These are phyloP conservation scores for Penicillium sp. DNA, from an alignment of 2,329 filamentous ascomycete genomes.

Conservation along the genomic window DNA sequence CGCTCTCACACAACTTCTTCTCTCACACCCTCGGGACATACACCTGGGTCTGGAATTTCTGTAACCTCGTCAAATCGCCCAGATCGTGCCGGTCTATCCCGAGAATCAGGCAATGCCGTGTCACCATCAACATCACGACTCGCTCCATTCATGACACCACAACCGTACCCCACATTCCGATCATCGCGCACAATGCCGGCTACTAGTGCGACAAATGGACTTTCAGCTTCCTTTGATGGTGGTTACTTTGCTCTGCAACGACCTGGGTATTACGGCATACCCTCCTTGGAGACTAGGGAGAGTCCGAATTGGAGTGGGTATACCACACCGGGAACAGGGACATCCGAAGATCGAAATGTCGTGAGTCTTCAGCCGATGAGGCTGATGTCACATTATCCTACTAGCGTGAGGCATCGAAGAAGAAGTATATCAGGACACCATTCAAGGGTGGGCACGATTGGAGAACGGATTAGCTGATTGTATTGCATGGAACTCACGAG, in stretches of 20 bases:
- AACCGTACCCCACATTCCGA: slow-evolving; percentile 20
- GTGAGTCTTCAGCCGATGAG: slow-evolving; percentile 19
- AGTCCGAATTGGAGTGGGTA: slow-evolving; percentile 24
- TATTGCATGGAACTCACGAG: not conserved
- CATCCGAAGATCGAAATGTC: slow-evolving; percentile 26
- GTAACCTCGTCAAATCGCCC: slow-evolving; percentile 23
- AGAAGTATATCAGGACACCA: slow-evolving; percentile 30
- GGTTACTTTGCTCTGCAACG: slow-evolving; percentile 30
- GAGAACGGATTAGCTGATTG: slow-evolving; percentile 2
- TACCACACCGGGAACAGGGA: slow-evolving; percentile 21
- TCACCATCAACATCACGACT: slow-evolving; percentile 13
- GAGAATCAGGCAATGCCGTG: slow-evolving; percentile 6
- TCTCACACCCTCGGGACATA: slow-evolving; percentile 21
- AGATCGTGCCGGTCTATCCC: slow-evolving; percentile 10
- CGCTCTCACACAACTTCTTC: slow-evolving; percentile 41
- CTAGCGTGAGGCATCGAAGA: slow-evolving; percentile 28
- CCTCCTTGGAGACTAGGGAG: slow-evolving; percentile 7
- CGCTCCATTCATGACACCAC: slow-evolving; percentile 24
- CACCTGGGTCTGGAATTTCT: slow-evolving; percentile 16
- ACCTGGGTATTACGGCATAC: slow-evolving; percentile 13
- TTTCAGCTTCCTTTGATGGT: slow-evolving; percentile 17
- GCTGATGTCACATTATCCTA: slow-evolving; percentile 31
- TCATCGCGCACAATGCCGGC: slow-evolving; percentile 5
- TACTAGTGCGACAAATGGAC: slow-evolving; percentile 10
- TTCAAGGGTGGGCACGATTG: slow-evolving; percentile 11